phyloP scores from a whole-genome alignment of 2,329 filamentous ascomycete species.

The Cladosporium phlei region DNA sequence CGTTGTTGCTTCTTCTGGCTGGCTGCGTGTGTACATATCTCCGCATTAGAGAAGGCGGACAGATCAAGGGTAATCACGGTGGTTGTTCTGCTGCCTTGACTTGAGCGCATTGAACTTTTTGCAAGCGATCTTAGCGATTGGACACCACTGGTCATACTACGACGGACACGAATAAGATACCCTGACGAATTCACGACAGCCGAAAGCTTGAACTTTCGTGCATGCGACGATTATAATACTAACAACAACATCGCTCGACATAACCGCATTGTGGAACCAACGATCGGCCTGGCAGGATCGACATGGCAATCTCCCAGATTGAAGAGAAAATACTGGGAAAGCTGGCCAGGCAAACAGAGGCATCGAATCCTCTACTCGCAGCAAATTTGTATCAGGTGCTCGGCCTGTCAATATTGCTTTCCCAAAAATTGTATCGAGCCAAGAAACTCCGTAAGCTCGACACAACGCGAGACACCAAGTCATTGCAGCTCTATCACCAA shows the following conservation, averaged over 20 bases:
- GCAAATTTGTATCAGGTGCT: constrained; percentile 85
- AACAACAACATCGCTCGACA: not conserved
- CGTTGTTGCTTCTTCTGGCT: not conserved
- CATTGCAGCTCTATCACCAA: constrained; percentile 78
- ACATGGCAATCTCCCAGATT: constrained; percentile 92
- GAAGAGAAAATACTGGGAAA: constrained; percentile 95
- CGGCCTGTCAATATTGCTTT: constrained; percentile 82
- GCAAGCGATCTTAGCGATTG: not conserved
- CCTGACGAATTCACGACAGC: constrained; percentile 7
- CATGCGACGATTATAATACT: not conserved
- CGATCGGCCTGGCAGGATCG: constrained; percentile 16
- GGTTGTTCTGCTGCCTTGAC: not conserved
- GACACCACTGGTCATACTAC: not conserved
- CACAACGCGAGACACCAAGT: constrained; percentile 69
- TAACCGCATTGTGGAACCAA: no score
- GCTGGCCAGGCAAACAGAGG: constrained; percentile 74
- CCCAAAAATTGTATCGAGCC: constrained; percentile 75
- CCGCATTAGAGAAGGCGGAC: not conserved
- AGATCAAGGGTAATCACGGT: not conserved
- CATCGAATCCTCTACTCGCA: constrained; percentile 73
- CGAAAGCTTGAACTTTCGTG: not conserved
- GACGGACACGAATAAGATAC: not conserved
- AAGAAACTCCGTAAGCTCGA: constrained; percentile 80
- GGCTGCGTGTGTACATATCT: constrained; percentile 7
- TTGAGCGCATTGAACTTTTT: not conserved